Percentiles rank a stretch among this genome's conserved stretches.
Evolutionary conservation across 495 filamentous ascomycete species (phyloP).

Genomic region (Neurospora discreta): DNA sequence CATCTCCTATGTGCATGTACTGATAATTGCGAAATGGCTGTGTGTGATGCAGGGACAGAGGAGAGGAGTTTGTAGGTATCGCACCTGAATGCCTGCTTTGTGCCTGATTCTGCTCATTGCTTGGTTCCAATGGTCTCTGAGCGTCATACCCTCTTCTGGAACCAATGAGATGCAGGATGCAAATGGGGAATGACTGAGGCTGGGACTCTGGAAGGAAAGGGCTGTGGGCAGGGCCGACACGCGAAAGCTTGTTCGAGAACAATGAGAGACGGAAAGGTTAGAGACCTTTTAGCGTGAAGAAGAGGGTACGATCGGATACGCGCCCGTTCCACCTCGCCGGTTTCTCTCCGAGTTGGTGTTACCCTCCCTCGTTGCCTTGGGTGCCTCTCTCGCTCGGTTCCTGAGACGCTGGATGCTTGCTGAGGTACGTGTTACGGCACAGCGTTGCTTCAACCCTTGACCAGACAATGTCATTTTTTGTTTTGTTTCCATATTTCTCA

Average conservation of each 20-base stretch:
- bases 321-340: constrained; percentile 1
- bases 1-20: not conserved
- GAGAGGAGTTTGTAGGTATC: too few species aligned
- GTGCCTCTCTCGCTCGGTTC: not conserved
- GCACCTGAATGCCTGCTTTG: constrained; percentile 1
- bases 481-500: not conserved
- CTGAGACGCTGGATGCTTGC: constrained; percentile 5
- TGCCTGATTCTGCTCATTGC: not conserved
- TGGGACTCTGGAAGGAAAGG: not conserved
- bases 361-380: not conserved
- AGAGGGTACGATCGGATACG: not conserved
- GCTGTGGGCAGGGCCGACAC: too few species aligned
- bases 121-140: not conserved
- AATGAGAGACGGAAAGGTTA: not conserved
- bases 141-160: not conserved
- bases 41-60: not conserved
- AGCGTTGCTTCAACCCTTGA: constrained; percentile 1
- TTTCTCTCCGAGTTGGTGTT: constrained; percentile 1
- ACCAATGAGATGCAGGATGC: not conserved
- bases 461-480: not conserved
- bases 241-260: not conserved
- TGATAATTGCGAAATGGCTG: not conserved
- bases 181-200: not conserved
- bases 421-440: not conserved
- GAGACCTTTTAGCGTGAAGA: not conserved